Evolutionary conservation across 2,329 filamentous ascomycete genomes (phyloP).

Genomic region (Lecanicillium sp.): DNA sequence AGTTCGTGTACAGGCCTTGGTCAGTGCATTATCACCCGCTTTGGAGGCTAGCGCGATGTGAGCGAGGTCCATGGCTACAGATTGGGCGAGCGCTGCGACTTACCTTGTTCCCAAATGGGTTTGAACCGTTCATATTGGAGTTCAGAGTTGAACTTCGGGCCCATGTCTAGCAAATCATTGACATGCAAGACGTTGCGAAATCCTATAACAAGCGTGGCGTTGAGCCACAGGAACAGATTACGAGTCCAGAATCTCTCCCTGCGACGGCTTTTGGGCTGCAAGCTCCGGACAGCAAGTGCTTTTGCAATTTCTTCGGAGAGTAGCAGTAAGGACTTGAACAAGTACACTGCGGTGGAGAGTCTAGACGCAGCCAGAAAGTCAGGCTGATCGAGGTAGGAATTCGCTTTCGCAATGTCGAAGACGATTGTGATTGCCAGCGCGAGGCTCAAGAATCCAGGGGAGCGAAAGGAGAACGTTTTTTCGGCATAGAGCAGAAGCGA

Average conservation of each 20-base stretch:
- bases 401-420: background rate
- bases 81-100: background rate
- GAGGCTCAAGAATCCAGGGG: background rate
- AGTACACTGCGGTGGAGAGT: background rate
- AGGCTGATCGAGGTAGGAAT: background rate
- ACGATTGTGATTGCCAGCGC: background rate
- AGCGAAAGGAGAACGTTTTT: background rate
- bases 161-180: too few species aligned
- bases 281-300: background rate
- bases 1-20: background rate
- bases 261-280: background rate
- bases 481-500: background rate
- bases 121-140: background rate
- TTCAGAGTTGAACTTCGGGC: background rate
- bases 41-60: background rate
- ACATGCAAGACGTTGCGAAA: too few species aligned
- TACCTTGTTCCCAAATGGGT: too few species aligned
- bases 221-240: background rate
- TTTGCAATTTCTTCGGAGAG: background rate
- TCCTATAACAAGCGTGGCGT: background rate
- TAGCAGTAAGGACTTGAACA: background rate
- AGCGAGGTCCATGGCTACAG: too few species aligned
- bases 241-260: background rate
- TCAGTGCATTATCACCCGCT: background rate
- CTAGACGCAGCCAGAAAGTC: background rate